phyloP scores from a whole-genome alignment of 2,329 filamentous ascomycete genomes.

The Xylariales sp. region DNA sequence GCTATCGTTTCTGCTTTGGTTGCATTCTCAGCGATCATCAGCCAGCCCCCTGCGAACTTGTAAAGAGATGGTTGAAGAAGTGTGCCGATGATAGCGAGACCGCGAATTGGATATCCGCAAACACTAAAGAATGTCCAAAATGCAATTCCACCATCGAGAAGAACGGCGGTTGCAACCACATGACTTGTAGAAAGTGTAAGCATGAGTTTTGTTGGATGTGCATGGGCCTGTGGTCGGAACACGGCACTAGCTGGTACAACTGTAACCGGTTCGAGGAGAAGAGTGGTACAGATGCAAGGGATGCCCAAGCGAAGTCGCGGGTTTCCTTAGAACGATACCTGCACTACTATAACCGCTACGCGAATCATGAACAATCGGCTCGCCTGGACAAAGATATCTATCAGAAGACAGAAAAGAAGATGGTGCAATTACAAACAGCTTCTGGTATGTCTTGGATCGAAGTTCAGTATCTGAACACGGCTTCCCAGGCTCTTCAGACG shows the following conservation, averaged over 20 bases:
- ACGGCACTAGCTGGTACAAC: conserved; percentile 99
- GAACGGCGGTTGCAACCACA: conserved; percentile 68
- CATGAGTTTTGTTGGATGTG: conserved; percentile 94
- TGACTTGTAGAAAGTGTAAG: conserved; percentile 54
- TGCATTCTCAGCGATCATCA: conserved; percentile 92
- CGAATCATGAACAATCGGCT: conserved; percentile 98
- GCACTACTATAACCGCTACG: conserved; percentile 99
- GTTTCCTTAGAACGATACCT: conserved; percentile 95
- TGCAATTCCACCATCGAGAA: conserved; percentile 99
- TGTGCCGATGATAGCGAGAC: conserved; percentile 98
- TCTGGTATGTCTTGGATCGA: conserved; percentile 99
- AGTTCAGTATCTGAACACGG: conserved; percentile 94
- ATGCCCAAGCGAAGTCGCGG: conserved; percentile 90
- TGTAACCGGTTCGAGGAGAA: conserved; percentile 98
- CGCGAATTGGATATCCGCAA: conserved; percentile 98
- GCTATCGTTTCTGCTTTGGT: conserved; percentile 93
- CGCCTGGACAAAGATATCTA: conserved; percentile 97
- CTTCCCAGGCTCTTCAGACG: conserved; percentile 91
- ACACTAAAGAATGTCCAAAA: conserved; percentile 97
- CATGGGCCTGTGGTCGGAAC: conserved; percentile 98
- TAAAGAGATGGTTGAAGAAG: conserved; percentile 97
- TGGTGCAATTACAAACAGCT: conserved; percentile 92
- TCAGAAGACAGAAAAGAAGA: conserved; percentile 97
- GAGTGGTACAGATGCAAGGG: conserved; percentile 88
- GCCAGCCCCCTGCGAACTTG: conserved; percentile 88